Evolutionary conservation across 495 filamentous ascomycete genomes (phyloP), one percentile per base, ranked within the genome.

Genomic region (Tuber aestivum): DNA sequence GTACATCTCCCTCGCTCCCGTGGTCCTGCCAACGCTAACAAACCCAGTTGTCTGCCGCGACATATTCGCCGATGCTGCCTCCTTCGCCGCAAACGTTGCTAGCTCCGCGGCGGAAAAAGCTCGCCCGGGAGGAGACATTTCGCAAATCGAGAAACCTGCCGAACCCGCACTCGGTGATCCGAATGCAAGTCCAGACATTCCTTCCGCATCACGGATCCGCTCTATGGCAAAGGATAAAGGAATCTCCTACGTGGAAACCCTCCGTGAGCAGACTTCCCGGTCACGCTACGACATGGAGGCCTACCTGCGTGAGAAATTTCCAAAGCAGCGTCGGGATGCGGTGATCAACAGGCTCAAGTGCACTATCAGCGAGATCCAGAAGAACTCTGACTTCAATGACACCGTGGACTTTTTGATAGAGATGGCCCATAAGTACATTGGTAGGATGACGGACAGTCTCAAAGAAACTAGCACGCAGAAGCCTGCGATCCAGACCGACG

Each of bases 31-130:
- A 70, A 9, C 41, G 69, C 37, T 38, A 56, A 56, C 38, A 75
- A 71, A 70, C 37, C n/a, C 23, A 82, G 80, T 77, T 16, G 70
- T 83, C 21, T 81, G 75, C 20, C 81, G 81, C 32, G 81, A 83
- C 41, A 80, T 83, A 14, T 79, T 83, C 56, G 81, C 81, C 16
- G 81, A 83, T 41, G 81, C 81, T 8, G 81, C 81, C 16, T 83
- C 81, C 5, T 72, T 78, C 40, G 78, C 77, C 10, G 75, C 78
- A 4, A 61, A 75, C 32, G 69, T 73, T 3, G 81, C 81, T 18
- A 70, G 38, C 12, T 61, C 65, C 14, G 75, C 73, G 3, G 79
- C 81, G 7, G 80, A 80, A 27, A 56, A 80, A 41, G 69, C 79
- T 70, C 82, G 76, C 3, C 80, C 81, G 35, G 77, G 77, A 23